A percentile compares a stretch with the other conserved stretches of the same genome.
These are phyloP conservation scores for Pyrenophora tritici-repentis DNA, from an alignment of 2,329 filamentous ascomycete species.

Conservation along the genomic window DNA sequence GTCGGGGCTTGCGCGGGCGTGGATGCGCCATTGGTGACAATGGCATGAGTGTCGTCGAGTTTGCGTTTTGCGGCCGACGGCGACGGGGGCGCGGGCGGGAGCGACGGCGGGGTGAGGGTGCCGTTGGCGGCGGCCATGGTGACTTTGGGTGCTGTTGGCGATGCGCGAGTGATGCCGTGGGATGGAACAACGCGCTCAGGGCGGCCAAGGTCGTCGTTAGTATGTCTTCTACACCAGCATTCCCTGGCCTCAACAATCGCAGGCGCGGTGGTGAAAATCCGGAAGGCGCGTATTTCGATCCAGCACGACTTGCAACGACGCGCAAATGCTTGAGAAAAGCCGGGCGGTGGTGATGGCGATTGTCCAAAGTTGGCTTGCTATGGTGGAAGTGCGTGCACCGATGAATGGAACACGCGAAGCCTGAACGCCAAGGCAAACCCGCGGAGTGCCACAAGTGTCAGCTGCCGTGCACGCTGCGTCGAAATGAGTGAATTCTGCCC, in stretches of 20 bases:
- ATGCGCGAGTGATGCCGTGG: conserved; percentile 41
- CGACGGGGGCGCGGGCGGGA: conserved; percentile 34
- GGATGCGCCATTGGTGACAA: conserved; percentile 38
- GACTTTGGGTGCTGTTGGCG: conserved; percentile 35
- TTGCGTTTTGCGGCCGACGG: conserved; percentile 52
- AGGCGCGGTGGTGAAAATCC: conserved; percentile 2
- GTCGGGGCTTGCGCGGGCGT: conserved; percentile 22
- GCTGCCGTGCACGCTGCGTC: neutral
- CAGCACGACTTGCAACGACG: conserved; percentile 8
- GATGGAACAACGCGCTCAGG: conserved; percentile 41
- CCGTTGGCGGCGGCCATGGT: conserved; percentile 46
- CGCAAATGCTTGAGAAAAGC: conserved; percentile 16
- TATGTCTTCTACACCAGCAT: conserved; percentile 20
- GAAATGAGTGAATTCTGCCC: neutral
- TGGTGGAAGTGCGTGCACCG: conserved; percentile 29
- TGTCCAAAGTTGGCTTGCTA: conserved; percentile 25
- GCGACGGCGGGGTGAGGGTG: conserved; percentile 41
- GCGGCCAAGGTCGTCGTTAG: conserved; percentile 29
- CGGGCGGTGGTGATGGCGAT: conserved; percentile 21
- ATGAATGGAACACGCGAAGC: conserved; percentile 28
- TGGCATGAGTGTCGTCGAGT: conserved; percentile 45
- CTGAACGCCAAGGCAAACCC: conserved; percentile 28
- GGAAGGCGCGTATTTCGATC: neutral
- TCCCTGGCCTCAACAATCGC: conserved; percentile 6
- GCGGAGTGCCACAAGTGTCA: conserved; percentile 13